Evolutionary conservation across 768 basidiomycete genomes (phyloP), one percentile per base, ranked within the genome.

Genomic region (Tylopilus rubrobrunneus): DNA sequence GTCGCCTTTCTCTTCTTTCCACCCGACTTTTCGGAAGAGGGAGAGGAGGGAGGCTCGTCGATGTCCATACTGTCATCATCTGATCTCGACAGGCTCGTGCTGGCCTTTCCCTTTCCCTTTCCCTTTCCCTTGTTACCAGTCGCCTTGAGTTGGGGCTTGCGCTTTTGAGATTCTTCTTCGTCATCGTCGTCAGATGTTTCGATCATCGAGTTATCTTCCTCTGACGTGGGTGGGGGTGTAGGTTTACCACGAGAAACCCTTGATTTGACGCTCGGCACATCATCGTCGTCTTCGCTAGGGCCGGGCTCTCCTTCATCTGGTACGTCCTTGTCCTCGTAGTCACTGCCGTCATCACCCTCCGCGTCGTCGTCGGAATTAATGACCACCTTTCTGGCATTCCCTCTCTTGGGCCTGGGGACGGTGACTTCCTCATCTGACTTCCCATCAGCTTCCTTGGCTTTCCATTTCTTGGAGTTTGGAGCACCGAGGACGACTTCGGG

Each of bases 401-500:
- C 67, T 7, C 80, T 76, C 39, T 60, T 63, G 46, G 62, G 49
- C 49, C 76, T 74, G 55, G 74, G 68, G 48, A 63, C 68, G 31
- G 66, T 65, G 1, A 48, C 78, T 47, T 71, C 72, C 34, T 14
- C 57, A 27, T 60, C 65, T 1, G 67, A 71, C 40, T 29, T 61
- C 36, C 55, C 64, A 31, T 53, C 64, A 25, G 55, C 56, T 52
- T 62, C 21, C 50, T 55, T 53, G 10, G 36, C 53, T 52, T 59
- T 63, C 27, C 58, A 46, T 46, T 57, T 57, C 53, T 61, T 67
- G 27, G 62, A 51, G 46, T 19, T 53, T 27, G 53, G 53, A 46
- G 53, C 61, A 5, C 73, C 71, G 36, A 89, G 79, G 17, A 86
- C 78, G 8, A 87, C 86, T 61, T 87, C 85, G 33, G 82, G 70